Conservation (phyloP, 129 eudicot species). For the Erigeron canadensis region DNA sequence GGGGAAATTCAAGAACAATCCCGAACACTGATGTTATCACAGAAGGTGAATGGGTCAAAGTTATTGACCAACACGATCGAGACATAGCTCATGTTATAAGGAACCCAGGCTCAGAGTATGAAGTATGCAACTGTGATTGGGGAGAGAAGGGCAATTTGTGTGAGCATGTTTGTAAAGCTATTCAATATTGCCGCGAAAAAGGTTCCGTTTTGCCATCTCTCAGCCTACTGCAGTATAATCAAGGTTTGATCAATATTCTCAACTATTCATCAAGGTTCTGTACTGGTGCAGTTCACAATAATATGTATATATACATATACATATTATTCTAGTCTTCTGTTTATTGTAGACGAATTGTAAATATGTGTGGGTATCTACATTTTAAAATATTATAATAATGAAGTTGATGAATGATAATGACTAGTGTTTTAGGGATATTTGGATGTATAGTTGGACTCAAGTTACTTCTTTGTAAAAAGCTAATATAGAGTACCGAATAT, state of each 20-base stretch:
- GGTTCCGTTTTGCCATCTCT: conserved; percentile 47
- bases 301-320: too few relatives aligned
- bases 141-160: conserved; percentile 70
- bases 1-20: conserved; percentile 61
- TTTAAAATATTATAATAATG: background rate
- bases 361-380: too few relatives aligned
- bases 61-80: conserved; percentile 47
- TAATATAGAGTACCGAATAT: background rate
- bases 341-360: too few relatives aligned
- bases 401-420: background rate
- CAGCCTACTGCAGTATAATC: conserved; percentile 57
- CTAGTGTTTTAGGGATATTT: conserved; percentile 11
- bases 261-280: too few relatives aligned
- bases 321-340: too few relatives aligned
- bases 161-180: conserved; percentile 67
- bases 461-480: background rate
- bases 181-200: conserved; percentile 42
- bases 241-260: conserved; percentile 58
- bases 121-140: conserved; percentile 64
- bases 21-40: conserved; percentile 53
- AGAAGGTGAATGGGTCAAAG: conserved; percentile 56
- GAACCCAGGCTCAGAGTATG: conserved; percentile 80
- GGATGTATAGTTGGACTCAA: background rate
- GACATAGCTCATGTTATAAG: conserved; percentile 41
- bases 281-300: too few relatives aligned